Percentiles rank a stretch among this genome's conserved stretches.
phyloP scores from a whole-genome alignment of 208 protist species.

The Trypanosoma lewisi region DNA sequence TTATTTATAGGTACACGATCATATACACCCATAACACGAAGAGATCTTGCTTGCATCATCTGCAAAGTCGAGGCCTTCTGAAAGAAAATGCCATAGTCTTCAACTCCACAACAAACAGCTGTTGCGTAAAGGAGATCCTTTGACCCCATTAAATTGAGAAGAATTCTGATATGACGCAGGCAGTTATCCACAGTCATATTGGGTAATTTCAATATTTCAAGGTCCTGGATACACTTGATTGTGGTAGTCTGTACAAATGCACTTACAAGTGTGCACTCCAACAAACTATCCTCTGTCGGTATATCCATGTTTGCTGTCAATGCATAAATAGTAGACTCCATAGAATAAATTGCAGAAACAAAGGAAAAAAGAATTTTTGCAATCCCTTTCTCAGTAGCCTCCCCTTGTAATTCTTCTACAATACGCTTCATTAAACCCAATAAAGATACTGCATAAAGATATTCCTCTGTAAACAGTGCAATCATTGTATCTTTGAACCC shows the following conservation, averaged over 20 bases:
- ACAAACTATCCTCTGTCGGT: slow-evolving; percentile 73
- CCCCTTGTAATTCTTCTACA: slow-evolving; percentile 56
- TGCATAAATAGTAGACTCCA: slow-evolving; percentile 83
- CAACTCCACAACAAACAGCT: slow-evolving; percentile 78
- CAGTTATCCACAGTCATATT: slow-evolving; percentile 49
- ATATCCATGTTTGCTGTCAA: slow-evolving; percentile 80
- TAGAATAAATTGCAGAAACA: slow-evolving; percentile 73
- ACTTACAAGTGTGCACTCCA: slow-evolving; percentile 64
- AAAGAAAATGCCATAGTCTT: slow-evolving; percentile 83
- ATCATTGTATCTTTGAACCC: slow-evolving; percentile 83
- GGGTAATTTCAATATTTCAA: slow-evolving; percentile 57
- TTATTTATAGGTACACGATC: slow-evolving; percentile 73
- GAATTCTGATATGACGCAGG: slow-evolving; percentile 38
- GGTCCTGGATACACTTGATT: slow-evolving; percentile 49
- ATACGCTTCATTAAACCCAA: slow-evolving; percentile 76
- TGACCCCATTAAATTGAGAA: slow-evolving; percentile 69
- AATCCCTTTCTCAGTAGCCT: slow-evolving; percentile 48
- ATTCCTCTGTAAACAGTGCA: slow-evolving; percentile 82
- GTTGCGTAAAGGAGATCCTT: slow-evolving; percentile 73
- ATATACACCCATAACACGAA: slow-evolving; percentile 56
- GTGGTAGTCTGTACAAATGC: slow-evolving; percentile 65
- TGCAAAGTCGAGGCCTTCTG: slow-evolving; percentile 83
- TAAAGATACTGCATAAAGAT: slow-evolving; percentile 72
- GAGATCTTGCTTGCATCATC: slow-evolving; percentile 67
- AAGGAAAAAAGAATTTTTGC: slow-evolving; percentile 54